phyloP scores from a whole-genome alignment of 306 rosid genomes.

The Cicer judaicum region DNA sequence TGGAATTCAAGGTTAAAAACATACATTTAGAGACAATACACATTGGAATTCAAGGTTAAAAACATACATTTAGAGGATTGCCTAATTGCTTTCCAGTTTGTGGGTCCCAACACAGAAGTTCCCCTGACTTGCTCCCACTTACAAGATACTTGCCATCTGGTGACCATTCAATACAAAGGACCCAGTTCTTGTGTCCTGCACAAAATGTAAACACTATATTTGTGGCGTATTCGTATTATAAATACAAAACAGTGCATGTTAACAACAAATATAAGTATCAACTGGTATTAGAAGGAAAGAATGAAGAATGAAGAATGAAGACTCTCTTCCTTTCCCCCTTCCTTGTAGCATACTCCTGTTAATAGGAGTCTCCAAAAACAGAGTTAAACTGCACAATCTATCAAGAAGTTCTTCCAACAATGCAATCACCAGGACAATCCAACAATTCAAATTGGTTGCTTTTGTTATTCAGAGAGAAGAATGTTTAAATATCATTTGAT shows the following conservation, averaged over 20 bases:
- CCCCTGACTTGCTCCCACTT: slow-evolving; percentile 94
- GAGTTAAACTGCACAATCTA: slow-evolving; percentile 17
- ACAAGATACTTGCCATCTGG: slow-evolving; percentile 91
- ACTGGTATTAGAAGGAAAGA: neutral
- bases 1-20: too few species aligned
- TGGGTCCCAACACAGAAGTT: slow-evolving; percentile 91
- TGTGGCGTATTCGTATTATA: neutral
- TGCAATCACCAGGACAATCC: neutral
- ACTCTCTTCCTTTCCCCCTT: neutral
- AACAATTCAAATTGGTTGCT: slow-evolving; percentile 2
- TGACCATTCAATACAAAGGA: slow-evolving; percentile 95
- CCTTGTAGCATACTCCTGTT: neutral
- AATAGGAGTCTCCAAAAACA: neutral
- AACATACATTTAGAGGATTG: slow-evolving; percentile 64
- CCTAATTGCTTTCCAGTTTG: slow-evolving; percentile 82
- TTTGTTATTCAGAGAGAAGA: neutral
- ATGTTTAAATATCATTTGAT: slow-evolving; percentile 10
- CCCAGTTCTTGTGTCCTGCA: slow-evolving; percentile 93
- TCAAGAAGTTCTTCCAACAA: slow-evolving; percentile 11
- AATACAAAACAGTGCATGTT: slow-evolving; percentile 12
- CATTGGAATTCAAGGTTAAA: slow-evolving; percentile 30
- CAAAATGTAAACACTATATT: slow-evolving; percentile 25
- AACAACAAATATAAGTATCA: neutral
- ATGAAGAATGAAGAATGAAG: too few species aligned
- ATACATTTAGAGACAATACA: too few species aligned